Evolutionary conservation across 1,139 yeast genomes (phyloP), one percentile per base, ranked within the genome.

Genomic region (Casaregolazyma lundiana): DNA sequence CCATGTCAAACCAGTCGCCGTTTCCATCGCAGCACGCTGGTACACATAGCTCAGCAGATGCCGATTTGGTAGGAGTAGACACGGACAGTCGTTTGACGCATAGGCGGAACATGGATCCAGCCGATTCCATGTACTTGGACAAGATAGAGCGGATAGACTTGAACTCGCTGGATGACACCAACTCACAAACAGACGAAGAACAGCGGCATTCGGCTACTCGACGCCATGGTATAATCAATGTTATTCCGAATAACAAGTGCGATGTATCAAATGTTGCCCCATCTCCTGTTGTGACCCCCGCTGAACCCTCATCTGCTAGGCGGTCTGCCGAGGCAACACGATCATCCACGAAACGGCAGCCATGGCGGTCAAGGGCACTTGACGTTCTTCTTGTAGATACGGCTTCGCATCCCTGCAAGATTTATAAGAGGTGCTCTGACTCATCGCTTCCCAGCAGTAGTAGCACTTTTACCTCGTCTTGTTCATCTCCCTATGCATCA

Each of bases 321-420:
- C 32, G 32, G 13, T 11, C 32, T 15, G 32, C 32, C 32, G 32
- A 26, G 32, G 32, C 15, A 4, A 26, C 32, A 26, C 11, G 32
- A 26, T 13, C 32, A 17, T 15, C 43, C 19, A 40, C 19, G 20
- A 40, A 40, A 19, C 36, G 43, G 11, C 43, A 40, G 16, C 37
- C 34, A 35, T 40, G 39, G 40, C 26, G 45, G n/a, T 42, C 45
- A 9, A 32, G 45, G n/a, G 36, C 45, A 4, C 38, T 42, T 13
- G 26, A 35, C 29, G 29, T 35, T 18, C 22, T 42, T n/a, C 26
- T 35, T 26, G 24, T 29, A 24, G 45, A 42, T 26, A 16, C 35
- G 17, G 36, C 20, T 8, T 6, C 22, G 4, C 45, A 39, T 26
- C 45, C 45, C 15, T 42, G 38, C 36, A 42, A 42, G 36, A 35